Evolutionary conservation across 345 rosid species (phyloP).

Genomic region (Rhodomyrtus tomentosa): DNA sequence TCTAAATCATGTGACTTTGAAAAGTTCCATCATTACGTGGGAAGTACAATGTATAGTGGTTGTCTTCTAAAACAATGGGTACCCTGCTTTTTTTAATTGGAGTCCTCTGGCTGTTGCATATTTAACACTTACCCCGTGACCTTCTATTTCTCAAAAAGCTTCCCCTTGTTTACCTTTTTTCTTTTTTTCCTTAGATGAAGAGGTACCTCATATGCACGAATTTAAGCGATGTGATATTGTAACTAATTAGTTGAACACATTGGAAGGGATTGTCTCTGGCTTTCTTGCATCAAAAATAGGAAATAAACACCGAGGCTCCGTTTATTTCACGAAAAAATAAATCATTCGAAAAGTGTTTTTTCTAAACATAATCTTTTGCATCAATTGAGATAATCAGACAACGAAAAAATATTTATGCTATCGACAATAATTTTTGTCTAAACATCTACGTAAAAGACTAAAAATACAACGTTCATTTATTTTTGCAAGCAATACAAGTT

Average conservation of each 20-base stretch:
- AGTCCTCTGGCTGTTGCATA: conserved; percentile 1
- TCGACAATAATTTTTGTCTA: too few relatives aligned
- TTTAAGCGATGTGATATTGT: background rate
- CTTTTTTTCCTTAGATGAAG: background rate
- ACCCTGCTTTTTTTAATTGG: conserved; percentile 8
- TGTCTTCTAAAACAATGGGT: background rate
- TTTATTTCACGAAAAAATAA: too few relatives aligned
- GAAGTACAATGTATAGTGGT: conserved; percentile 6
- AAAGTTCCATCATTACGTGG: conserved; percentile 33
- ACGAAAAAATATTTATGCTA: too few relatives aligned
- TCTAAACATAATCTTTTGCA: too few relatives aligned
- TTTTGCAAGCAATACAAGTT: too few relatives aligned
- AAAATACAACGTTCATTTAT: too few relatives aligned
- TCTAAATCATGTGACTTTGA: conserved; percentile 25
- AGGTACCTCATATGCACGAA: background rate
- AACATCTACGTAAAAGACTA: too few relatives aligned
- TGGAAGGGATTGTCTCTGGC: background rate
- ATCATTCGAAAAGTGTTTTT: too few relatives aligned
- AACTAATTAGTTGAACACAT: background rate
- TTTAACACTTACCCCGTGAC: background rate
- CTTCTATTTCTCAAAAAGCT: background rate
- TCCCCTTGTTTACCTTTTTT: background rate
- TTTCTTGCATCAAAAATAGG: background rate
- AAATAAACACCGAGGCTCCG: background rate
- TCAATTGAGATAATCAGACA: too few relatives aligned